Base-by-base conservation (phyloP, 768 basidiomycete species). In the Paxillus ammoniavirescens region DNA sequence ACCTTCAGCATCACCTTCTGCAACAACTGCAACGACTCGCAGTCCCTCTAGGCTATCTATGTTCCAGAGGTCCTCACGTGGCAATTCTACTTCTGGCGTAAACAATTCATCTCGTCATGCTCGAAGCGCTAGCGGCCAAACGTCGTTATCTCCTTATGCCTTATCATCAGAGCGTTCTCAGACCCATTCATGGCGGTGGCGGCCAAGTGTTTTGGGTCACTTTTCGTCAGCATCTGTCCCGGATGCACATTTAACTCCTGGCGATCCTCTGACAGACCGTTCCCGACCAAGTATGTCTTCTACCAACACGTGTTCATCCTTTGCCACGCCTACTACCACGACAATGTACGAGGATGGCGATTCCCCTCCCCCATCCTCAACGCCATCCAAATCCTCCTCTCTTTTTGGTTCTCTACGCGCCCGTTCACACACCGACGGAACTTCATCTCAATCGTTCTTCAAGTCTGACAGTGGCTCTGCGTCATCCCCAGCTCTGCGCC, bases 161-260 rank as follows among this genome's bases (percentile, higher is more conserved):
- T 52, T 48, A 30, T 49, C 44, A 17, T 51, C 51, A 6, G 55
- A 47, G 30, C 26, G 30, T 26, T 59, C 59, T 30, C 60, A 54
- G 18, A 13, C 41, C 43, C 61, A 65, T 28, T 64, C 70, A 10
- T 74, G 80, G 47, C 79, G 72, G 68, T 84, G 81, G 81, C 77
- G 83, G n/a, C 84, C 87, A 10, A 82, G 78, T 56, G 79, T 89
- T 21, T 67, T 87, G 21, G 83, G 81, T 6, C 82, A 87, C 58
- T 88, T 88, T 62, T 72, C 78, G 28, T 76, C 80, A 50, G 61
- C 76, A 49, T 76, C 81, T 47, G 64, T 72, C 30, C 72, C 79
- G 41, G 78, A 76, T 62, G 57, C 72, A 46, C 79, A 69, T 47
- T 63, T 75, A 46, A 67, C 72, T 42, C 73, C 76, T 30, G 75